Percentiles rank a stretch among this genome's conserved stretches.
phyloP scores from a whole-genome alignment of 2,329 filamentous ascomycete genomes.

The Penicillium brevicompactum region DNA sequence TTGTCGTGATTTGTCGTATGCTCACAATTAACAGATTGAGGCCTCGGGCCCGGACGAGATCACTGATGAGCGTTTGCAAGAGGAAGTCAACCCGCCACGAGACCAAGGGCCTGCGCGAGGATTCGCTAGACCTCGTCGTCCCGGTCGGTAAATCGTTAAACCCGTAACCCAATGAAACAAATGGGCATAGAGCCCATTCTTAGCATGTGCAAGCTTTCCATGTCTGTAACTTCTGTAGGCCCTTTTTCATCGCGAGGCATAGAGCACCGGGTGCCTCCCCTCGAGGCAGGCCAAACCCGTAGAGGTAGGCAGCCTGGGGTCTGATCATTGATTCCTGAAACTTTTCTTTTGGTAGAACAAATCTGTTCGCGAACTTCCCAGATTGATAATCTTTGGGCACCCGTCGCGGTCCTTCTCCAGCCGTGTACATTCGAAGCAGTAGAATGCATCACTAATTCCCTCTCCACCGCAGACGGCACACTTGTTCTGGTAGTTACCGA shows the following conservation, averaged over 20 bases:
- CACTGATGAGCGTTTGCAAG: conserved; percentile 53
- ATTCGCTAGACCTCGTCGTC: conserved; percentile 66
- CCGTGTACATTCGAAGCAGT: conserved; percentile 98
- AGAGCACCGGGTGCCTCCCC: conserved; percentile 8
- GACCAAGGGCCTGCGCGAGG: conserved; percentile 52
- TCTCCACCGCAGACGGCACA: conserved; percentile 98
- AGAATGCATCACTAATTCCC: conserved; percentile 97
- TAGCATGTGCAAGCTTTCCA: not conserved
- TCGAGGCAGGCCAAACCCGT: conserved; percentile 10
- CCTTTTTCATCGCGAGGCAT: conserved; percentile 4
- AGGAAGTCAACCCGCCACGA: conserved; percentile 56
- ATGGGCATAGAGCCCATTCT: conserved; percentile 4
- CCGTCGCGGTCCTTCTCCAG: conserved; percentile 96
- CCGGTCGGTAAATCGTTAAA: conserved; percentile 49
- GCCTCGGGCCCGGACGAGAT: conserved; percentile 62
- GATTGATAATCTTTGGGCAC: conserved; percentile 98
- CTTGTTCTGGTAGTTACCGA: conserved; percentile 99
- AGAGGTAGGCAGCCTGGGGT: conserved; percentile 7
- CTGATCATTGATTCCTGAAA: conserved; percentile 47
- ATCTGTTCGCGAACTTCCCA: conserved; percentile 94
- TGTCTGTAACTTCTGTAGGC: not conserved
- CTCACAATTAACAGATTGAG: conserved; percentile 51
- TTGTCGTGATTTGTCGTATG: conserved; percentile 18
- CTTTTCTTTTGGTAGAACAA: conserved; percentile 75
- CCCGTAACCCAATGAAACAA: not conserved